Conservation (phyloP, 2,329 filamentous ascomycete genomes). For the Stagonosporopsis vannaccii region DNA sequence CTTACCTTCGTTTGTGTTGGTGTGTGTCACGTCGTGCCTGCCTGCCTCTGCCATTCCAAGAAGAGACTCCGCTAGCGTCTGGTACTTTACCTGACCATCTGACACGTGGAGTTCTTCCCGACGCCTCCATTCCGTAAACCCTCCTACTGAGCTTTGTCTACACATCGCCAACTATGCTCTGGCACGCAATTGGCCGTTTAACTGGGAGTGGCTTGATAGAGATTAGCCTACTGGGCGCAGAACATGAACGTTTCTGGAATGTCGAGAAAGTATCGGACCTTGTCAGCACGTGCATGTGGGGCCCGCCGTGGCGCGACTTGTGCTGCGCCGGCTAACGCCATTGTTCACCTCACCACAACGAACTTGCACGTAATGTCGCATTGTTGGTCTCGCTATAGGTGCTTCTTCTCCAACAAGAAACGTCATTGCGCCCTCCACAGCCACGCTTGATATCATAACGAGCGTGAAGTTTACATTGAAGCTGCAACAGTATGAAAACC, state of each 20-base stretch:
- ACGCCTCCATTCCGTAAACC: too few species aligned
- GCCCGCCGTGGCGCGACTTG: background rate
- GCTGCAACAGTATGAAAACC: conserved; percentile 25
- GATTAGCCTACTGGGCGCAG: too few species aligned
- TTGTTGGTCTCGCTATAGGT: background rate
- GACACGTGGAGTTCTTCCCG: too few species aligned
- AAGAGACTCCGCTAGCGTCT: background rate
- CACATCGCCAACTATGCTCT: too few species aligned
- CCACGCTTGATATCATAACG: background rate
- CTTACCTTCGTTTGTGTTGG: background rate
- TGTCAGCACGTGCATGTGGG: background rate
- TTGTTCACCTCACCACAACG: background rate
- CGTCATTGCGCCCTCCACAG: background rate
- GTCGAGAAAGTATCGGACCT: background rate
- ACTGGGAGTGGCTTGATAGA: too few species aligned
- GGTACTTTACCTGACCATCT: too few species aligned
- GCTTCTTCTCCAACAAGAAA: background rate
- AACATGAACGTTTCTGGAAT: too few species aligned
- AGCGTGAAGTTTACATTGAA: background rate
- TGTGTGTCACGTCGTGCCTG: too few species aligned
- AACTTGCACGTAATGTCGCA: background rate
- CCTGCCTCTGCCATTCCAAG: background rate
- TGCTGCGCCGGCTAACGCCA: too few species aligned
- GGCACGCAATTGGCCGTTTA: too few species aligned
- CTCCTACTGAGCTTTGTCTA: too few species aligned